Evolutionary conservation across 1,139 yeast species (phyloP).

Genomic region (Yamadazyma friedrichii): DNA sequence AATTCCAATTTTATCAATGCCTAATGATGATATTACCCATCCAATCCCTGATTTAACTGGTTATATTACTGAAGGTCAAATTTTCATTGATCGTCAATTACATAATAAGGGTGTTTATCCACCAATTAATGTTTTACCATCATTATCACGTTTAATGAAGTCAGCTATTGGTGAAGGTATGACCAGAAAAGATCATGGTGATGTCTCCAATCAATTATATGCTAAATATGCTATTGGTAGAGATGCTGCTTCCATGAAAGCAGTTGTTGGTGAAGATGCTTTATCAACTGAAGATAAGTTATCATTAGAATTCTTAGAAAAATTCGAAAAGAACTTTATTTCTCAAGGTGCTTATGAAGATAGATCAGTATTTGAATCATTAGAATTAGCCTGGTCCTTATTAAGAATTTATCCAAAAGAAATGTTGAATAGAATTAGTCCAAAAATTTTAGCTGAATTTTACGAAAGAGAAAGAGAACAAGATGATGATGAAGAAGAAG

Average conservation of each 20-base stretch:
- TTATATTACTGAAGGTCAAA: slow-evolving; percentile 98
- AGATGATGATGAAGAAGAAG: slow-evolving; percentile 58
- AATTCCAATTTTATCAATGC: slow-evolving; percentile 98
- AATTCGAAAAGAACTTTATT: slow-evolving; percentile 93
- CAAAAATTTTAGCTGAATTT: slow-evolving; percentile 92
- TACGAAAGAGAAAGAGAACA: slow-evolving; percentile 80
- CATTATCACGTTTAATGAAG: slow-evolving; percentile 96
- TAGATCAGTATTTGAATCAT: slow-evolving; percentile 89
- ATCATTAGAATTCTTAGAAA: slow-evolving; percentile 94
- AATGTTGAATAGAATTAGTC: slow-evolving; percentile 96
- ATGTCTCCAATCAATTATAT: slow-evolving; percentile 96
- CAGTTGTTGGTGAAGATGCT: slow-evolving; percentile 99
- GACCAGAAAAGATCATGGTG: slow-evolving; percentile 99
- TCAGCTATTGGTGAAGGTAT: slow-evolving; percentile 99
- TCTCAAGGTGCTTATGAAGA: slow-evolving; percentile 95
- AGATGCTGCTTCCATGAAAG: slow-evolving; percentile 99
- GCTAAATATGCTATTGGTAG: slow-evolving; percentile 99
- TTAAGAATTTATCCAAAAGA: slow-evolving; percentile 98
- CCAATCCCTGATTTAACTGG: slow-evolving; percentile 99
- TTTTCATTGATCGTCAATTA: slow-evolving; percentile 93
- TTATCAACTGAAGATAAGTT: slow-evolving; percentile 95
- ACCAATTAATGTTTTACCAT: slow-evolving; percentile 96
- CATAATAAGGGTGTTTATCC: slow-evolving; percentile 97
- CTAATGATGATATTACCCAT: slow-evolving; percentile 98
- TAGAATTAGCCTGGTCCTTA: slow-evolving; percentile 97